Evolutionary conservation across 1,139 yeast genomes (phyloP).

Genomic region (Tardiomyces digboiensis): DNA sequence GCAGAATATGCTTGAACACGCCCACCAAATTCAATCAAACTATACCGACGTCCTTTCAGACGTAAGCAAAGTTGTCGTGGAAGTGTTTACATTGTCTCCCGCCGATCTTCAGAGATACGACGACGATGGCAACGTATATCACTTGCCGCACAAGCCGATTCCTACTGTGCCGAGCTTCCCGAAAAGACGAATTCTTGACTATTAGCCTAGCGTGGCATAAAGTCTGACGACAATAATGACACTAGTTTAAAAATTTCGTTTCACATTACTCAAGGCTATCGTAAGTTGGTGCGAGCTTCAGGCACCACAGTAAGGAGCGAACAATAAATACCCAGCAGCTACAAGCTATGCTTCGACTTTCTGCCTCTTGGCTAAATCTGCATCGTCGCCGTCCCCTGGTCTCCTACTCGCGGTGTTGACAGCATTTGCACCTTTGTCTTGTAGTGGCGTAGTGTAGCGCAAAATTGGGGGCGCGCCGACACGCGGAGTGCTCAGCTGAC

Average conservation of each 20-base stretch:
- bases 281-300: too few species aligned
- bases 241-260: too few species aligned
- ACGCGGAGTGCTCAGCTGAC: background rate
- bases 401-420: background rate
- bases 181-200: background rate
- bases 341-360: too few species aligned
- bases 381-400: background rate
- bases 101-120: constrained; percentile 82
- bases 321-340: too few species aligned
- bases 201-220: too few species aligned
- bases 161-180: constrained; percentile 22
- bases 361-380: too few species aligned
- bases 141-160: constrained; percentile 8
- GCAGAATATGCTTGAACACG: constrained; percentile 67
- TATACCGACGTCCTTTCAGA: constrained; percentile 49
- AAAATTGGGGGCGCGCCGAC: background rate
- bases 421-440: background rate
- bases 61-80: constrained; percentile 51
- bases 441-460: background rate
- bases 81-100: constrained; percentile 69
- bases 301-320: too few species aligned
- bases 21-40: constrained; percentile 66
- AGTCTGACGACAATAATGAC: too few species aligned
- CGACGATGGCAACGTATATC: constrained; percentile 76
- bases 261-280: too few species aligned